Evolutionary conservation across 1,284 basidiomycete genomes (phyloP), one percentile per base, ranked within the genome.

Genomic region (Leccinum insolens): DNA sequence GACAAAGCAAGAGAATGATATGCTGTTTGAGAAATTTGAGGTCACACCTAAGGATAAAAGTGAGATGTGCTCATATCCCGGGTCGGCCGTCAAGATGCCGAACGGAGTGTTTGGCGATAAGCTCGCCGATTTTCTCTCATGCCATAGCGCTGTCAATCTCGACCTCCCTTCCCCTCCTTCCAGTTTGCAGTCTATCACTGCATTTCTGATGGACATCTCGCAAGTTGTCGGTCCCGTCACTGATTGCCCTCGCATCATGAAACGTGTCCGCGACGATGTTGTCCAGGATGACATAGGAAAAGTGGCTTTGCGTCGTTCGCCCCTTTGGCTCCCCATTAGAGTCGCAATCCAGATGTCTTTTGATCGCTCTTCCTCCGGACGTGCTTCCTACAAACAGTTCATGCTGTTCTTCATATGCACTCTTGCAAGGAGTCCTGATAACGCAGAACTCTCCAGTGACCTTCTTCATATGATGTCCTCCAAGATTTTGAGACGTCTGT

Each of bases 11-110:
- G 25, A 31, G 2, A 46, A 67, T 4, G 20, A 41, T 3, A 71
- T 72, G 5, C 64, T 70, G 5, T 77, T 77, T 62, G 80, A 82
- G 68, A 65, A 71, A 17, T 82, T 82, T 46, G 76, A 81, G 65
- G 72, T 74, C 2, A 72, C 76, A 34, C 34, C 25, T 28, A 3
- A 25, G 25, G 25, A 25, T 25, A 25, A 25, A 25, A 25, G 25
- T 28, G 3, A 5, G 34, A 34, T 77, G 8, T 73, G 73, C 28
- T 72, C 71, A 2, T 81, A 75, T 64, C 80, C 80, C 20, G 73
- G 71, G 3, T 75, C 76, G 1, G 74, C 28, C 8, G 28, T 31
- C 28, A 2, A 31, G 28, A 31, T 31, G 3, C 71, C 73, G 2
- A 57, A 59, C 7, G 46, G 65, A 7, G 65, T 72, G 2, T 67